These are phyloP conservation scores for Ehretia macrophylla DNA, from an alignment of 257 asterid genomes.

Conservation along the genomic window DNA sequence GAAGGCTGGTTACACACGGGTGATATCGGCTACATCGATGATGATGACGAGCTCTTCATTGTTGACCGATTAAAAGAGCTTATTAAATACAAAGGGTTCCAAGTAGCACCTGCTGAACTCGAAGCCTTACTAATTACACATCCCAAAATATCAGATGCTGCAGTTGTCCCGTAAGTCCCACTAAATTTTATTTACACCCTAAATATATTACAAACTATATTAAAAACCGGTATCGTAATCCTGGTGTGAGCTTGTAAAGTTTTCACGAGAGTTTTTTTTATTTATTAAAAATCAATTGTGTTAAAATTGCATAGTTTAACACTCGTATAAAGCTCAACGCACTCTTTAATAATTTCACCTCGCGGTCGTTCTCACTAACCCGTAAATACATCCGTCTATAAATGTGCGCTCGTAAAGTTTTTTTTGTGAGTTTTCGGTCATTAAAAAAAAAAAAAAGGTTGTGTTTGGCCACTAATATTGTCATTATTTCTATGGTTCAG, in stretches of 20 bases:
- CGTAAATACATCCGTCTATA: too few relatives aligned
- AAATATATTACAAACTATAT: not conserved
- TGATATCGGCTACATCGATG: slow-evolving; percentile 73
- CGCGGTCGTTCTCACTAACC: too few relatives aligned
- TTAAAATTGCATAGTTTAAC: too few relatives aligned
- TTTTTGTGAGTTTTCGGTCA: too few relatives aligned
- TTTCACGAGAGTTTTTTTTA: too few relatives aligned
- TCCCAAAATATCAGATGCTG: slow-evolving; percentile 73
- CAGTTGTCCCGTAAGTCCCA: slow-evolving; percentile 69
- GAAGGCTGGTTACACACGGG: slow-evolving; percentile 98
- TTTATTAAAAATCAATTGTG: too few relatives aligned
- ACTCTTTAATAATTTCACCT: too few relatives aligned
- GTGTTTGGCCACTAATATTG: not conserved
- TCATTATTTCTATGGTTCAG: slow-evolving; percentile 29
- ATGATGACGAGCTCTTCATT: slow-evolving; percentile 80
- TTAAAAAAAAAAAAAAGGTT: too few relatives aligned
- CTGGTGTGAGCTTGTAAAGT: too few relatives aligned
- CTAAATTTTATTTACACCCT: not conserved
- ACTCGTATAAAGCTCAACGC: too few relatives aligned
- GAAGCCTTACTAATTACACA: slow-evolving; percentile 79
- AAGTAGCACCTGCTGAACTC: slow-evolving; percentile 92
- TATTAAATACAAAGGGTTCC: slow-evolving; percentile 85
- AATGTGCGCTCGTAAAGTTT: too few relatives aligned
- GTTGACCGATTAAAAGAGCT: slow-evolving; percentile 83
- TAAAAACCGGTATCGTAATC: too few relatives aligned